Evolutionary conservation across 345 rosid species (phyloP), one percentile per base, ranked within the genome.

Genomic region (Brassica rapa): DNA sequence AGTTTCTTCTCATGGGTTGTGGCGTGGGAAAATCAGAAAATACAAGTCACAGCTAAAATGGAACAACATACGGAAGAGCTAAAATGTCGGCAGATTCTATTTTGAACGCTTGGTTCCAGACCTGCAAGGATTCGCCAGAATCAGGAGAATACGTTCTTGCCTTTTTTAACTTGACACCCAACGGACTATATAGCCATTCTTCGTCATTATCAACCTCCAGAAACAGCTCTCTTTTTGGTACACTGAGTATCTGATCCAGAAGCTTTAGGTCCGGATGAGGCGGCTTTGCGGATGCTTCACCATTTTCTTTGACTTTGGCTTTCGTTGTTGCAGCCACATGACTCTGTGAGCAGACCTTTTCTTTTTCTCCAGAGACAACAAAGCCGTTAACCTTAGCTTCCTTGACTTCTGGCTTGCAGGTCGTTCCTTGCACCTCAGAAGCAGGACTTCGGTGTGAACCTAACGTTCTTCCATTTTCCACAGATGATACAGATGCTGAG

Each of bases 1-100:
- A 35, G 35, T 1, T 55, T 66, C 59, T 32, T 49, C 39, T 68
- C 72, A 16, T 39, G 24, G 67, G 49, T 27, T 67, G 73, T 66
- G 43, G 49, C 68, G 15, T 39, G 33, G 51, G 30, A 71, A 55
- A 61, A 71, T 71, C 61, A 49, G 35, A 77, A 56, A 39, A 66
- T 25, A 46, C 1, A 39, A 12, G 29, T 43, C n/a, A 57, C 24
- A 76, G 81, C 87, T 88, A 92, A 77, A 82, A 88, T 15, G 94
- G 94, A 81, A 90, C 78, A 55, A 90, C 93, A 67, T 90, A 92
- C 5, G 94, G 97, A 59, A 90, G 85, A 65, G 94, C 94, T 66
- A 57, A 74, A 62, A 92, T 53, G 67, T 88, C 91, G 21, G 87
- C 91, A 49, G 86, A 85, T 75, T 85, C 91, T 77, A 92, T 83